Evolutionary conservation across 345 rosid genomes (phyloP), one percentile per base, ranked within the genome.

Genomic region (Excoecaria agallocha): DNA sequence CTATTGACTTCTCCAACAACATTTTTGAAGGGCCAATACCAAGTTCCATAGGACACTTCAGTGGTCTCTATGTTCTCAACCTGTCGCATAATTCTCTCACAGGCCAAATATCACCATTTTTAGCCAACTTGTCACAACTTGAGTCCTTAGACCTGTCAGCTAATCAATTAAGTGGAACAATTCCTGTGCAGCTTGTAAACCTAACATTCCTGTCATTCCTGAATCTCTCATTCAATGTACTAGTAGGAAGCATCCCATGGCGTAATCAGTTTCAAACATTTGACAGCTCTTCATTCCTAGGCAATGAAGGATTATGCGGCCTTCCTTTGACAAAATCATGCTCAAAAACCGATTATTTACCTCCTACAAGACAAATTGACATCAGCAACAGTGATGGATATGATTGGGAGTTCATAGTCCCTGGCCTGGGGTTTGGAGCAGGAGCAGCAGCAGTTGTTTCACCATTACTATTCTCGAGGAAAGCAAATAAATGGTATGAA

Each of bases 381-480:
- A 38, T 5, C 24, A 5, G 52, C 3, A 19, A 20, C 8, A 16
- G 16, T 0, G 22, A 60, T 61, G 73, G 50, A 59, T 76, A 82
- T 20, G 83, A 88, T 77, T 86, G 89, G 89, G 76, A 50, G 63
- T 70, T 82, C 83, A 83, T 88, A 71, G 15, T 80, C 43, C 81
- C 69, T 0, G 92, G 92, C 1, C 11, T 86, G 8, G 91, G 92
- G 1, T 85, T 84, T 11, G 95, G 95, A 0, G 54, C 74, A 0
- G 92, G 89, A 8, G 87, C 92, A 68, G 95, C 82, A 4, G 38
- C 52, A 15, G 61, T 76, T 7, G 73, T 87, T 76, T 88, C 84
- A 5, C 87, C 87, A 3, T 25, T 82, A 12, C 51, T 79, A n/a
- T 45, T 82, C 55, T 82, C 79, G 74, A 83, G 72, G 77, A 80